Evolutionary conservation across 192 early-diverging fungal genomes (phyloP).

Genomic region (Coemansia sp.): DNA sequence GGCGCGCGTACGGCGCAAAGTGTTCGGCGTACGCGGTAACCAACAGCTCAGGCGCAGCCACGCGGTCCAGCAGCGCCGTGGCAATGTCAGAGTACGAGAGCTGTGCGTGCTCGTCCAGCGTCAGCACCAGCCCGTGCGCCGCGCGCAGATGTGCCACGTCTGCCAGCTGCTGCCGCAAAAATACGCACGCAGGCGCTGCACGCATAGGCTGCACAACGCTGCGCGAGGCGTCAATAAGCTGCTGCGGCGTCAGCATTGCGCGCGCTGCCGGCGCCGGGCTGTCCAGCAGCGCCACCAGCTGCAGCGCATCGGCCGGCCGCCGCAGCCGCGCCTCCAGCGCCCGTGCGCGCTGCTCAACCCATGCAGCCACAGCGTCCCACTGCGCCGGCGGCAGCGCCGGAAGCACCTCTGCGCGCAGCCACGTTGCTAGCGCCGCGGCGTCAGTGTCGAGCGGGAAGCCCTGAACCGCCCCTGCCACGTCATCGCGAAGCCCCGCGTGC

Average conservation of each 20-base stretch:
- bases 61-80: constrained; percentile 61
- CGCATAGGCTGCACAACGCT: not conserved
- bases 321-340: constrained; percentile 40
- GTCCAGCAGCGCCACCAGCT: constrained; percentile 50
- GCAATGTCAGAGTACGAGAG: constrained; percentile 49
- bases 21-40: constrained; percentile 53
- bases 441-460: constrained; percentile 43
- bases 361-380: constrained; percentile 43
- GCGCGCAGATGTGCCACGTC: constrained; percentile 59
- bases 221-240: constrained; percentile 20
- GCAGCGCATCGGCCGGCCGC: constrained; percentile 48
- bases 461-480: constrained; percentile 50
- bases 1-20: constrained; percentile 56
- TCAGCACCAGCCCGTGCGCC: constrained; percentile 44
- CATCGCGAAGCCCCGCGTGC: constrained; percentile 44
- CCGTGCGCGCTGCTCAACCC: constrained; percentile 58
- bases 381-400: constrained; percentile 34
- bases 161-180: constrained; percentile 51
- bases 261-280: not conserved
- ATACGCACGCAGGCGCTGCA: constrained; percentile 14
- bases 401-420: constrained; percentile 57
- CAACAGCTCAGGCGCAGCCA: constrained; percentile 59
- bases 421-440: constrained; percentile 22
- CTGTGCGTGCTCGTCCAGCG: constrained; percentile 56
- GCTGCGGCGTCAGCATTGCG: constrained; percentile 24